phyloP scores from a whole-genome alignment of 805 yeast species.

The Tetrapisispora arboricola region DNA sequence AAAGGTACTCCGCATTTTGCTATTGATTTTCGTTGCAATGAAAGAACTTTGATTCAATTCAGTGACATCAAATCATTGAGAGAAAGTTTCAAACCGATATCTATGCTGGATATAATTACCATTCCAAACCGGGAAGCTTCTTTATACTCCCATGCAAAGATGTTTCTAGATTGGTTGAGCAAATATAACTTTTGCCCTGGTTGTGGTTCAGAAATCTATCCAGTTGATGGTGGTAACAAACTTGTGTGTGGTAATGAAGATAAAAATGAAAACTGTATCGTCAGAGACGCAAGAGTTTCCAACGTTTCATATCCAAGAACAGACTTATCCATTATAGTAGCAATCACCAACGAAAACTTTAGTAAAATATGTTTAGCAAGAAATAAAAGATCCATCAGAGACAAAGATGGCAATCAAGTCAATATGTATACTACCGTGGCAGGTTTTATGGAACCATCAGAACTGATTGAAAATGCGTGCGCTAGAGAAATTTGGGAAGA shows the following conservation, averaged over 20 bases:
- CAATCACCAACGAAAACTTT: constrained; percentile 53
- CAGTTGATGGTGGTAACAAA: constrained; percentile 61
- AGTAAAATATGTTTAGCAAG: constrained; percentile 62
- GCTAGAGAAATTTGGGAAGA: constrained; percentile 92
- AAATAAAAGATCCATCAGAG: constrained; percentile 37
- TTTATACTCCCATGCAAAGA: constrained; percentile 68
- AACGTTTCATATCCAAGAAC: constrained; percentile 88
- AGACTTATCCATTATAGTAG: constrained; percentile 80
- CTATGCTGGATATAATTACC: constrained; percentile 8
- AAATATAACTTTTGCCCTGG: constrained; percentile 76
- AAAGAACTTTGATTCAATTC: constrained; percentile 3
- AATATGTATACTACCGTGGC: constrained; percentile 77
- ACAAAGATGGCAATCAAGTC: constrained; percentile 30
- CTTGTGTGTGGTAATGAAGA: constrained; percentile 35
- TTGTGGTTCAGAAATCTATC: constrained; percentile 59
- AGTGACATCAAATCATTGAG: background rate
- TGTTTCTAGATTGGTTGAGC: constrained; percentile 75
- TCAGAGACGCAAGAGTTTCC: constrained; percentile 40
- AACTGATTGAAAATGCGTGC: constrained; percentile 80
- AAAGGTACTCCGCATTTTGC: constrained; percentile 58
- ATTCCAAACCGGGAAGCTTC: constrained; percentile 42
- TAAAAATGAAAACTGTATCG: constrained; percentile 23
- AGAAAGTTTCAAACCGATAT: background rate
- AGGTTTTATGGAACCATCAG: constrained; percentile 94
- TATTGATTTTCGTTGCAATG: constrained; percentile 35